phyloP scores from a whole-genome alignment of 2,329 filamentous ascomycete species.

The Clonostachys solani region DNA sequence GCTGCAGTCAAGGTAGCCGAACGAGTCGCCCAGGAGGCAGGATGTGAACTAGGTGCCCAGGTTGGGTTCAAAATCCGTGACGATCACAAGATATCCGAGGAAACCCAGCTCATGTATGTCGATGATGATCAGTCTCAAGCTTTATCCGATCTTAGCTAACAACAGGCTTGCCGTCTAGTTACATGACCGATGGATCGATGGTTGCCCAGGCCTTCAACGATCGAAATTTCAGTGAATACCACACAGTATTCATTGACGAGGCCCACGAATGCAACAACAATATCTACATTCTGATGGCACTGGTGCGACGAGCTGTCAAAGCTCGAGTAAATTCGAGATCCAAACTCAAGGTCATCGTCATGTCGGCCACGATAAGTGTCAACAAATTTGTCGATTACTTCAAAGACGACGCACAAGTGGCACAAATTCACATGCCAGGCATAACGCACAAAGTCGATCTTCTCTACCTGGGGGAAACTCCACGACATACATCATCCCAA shows the following conservation, averaged over 20 bases:
- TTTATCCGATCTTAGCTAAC: too few relatives aligned
- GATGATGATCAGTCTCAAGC: too few relatives aligned
- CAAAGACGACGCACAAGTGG: constrained; percentile 1
- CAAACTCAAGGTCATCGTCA: constrained; percentile 59
- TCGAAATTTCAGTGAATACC: constrained; percentile 15
- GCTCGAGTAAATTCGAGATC: constrained; percentile 71
- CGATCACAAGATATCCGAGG: not conserved
- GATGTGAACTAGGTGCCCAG: not conserved
- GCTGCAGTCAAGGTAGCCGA: not conserved
- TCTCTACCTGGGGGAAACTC: too few relatives aligned
- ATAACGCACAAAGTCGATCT: too few relatives aligned
- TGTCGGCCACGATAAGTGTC: constrained; percentile 83
- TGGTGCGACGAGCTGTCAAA: constrained; percentile 78
- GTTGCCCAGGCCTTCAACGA: not conserved
- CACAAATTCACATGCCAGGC: too few relatives aligned
- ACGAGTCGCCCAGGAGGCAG: not conserved
- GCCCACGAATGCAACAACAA: constrained; percentile 83
- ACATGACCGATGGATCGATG: constrained; percentile 8
- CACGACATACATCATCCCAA: too few relatives aligned
- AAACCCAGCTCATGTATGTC: not conserved
- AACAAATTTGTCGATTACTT: constrained; percentile 59
- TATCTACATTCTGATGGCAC: constrained; percentile 79
- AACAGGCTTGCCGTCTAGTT: not conserved
- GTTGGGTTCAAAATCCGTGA: not conserved
- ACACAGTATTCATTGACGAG: constrained; percentile 88